Percentiles rank a stretch among this genome's conserved stretches.
These are phyloP conservation scores for Arthroderma sp. DNA, from an alignment of 2,329 filamentous ascomycete genomes.

Conservation along the genomic window DNA sequence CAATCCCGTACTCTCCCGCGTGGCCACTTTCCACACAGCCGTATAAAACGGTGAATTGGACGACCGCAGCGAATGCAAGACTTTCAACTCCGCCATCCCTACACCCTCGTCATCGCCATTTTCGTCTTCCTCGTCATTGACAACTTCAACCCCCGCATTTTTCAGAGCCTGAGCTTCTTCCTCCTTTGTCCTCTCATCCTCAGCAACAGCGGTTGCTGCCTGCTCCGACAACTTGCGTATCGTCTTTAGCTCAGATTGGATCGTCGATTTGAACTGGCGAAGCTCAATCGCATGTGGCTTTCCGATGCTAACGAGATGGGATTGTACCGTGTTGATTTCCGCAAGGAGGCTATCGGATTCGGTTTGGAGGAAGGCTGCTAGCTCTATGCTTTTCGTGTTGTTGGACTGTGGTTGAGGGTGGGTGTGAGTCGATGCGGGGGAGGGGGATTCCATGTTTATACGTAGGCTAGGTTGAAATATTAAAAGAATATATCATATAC, in stretches of 20 bases:
- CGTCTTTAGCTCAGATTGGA: constrained; percentile 36
- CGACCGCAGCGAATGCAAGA: constrained; percentile 46
- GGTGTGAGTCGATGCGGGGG: background rate
- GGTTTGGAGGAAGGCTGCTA: constrained; percentile 22
- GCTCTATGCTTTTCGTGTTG: background rate
- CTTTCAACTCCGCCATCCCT: constrained; percentile 18
- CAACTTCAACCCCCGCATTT: constrained; percentile 8
- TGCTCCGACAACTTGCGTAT: constrained; percentile 31
- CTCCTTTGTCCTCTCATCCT: constrained; percentile 10
- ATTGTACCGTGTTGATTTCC: constrained; percentile 35
- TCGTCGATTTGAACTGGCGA: constrained; percentile 35
- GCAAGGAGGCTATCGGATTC: constrained; percentile 30
- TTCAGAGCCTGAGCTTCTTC: background rate
- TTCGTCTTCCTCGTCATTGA: constrained; percentile 14
- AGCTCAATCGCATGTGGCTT: constrained; percentile 38
- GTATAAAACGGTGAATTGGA: constrained; percentile 55
- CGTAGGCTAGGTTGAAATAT: too few species aligned
- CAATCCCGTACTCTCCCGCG: constrained; percentile 40
- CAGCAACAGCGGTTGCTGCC: constrained; percentile 11
- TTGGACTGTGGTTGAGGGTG: background rate
- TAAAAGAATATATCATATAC: too few species aligned
- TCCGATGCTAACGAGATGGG: constrained; percentile 27
- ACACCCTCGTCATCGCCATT: constrained; percentile 8
- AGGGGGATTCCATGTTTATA: too few species aligned
- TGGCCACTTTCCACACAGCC: constrained; percentile 50